Base-by-base conservation (phyloP, 371 early-diverging fungal species). In the Actinomortierella wolfii region DNA sequence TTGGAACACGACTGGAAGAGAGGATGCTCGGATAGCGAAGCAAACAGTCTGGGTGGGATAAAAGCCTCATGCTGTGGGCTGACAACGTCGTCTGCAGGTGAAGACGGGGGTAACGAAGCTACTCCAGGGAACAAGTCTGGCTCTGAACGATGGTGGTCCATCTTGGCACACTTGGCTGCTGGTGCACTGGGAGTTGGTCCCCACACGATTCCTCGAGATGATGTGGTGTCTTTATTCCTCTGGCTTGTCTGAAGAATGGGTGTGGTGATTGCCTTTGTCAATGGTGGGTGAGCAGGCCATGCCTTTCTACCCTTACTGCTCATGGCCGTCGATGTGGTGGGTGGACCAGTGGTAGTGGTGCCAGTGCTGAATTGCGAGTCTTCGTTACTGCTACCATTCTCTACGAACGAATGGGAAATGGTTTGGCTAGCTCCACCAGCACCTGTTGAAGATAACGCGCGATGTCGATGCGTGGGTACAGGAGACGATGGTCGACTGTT, bases 1-100 rank as follows among this genome's bases (percentile, higher is more conserved):
- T 53, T 52, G 6, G 73, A 59, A 23, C 67, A 73, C 20, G 51
- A 62, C 8, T 59, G 59, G 28, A 73, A 73, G 40, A 73, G 56
- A 11, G 73, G 73, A 28, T 73, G 73, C 17, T 66, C 73, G 20
- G 39, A 34, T 11, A 73, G 63, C 1, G 73, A 73, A 14, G 61
- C 67, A 2, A 52, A 66, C n/a, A 73, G 63, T 40, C 49, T 61
- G 17, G 73, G 73, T 11, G 73, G 73, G 13, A 73, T 53, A 1
- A 62, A 51, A 0, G 63, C 43, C 11, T 34, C 43, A 11, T 61
- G 52, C 24, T 50, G 6, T 26, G 48, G 2, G 59, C 65, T 8
- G 71, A 61, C 26, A 66, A 58, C 2, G 59, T 51, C 17, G 67
- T 59, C 18, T 63, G 63, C 9, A 67, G 62, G 4, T 66, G 56